Conservation (phyloP, 805 yeast genomes). For the Metschnikowia reukaufii region DNA sequence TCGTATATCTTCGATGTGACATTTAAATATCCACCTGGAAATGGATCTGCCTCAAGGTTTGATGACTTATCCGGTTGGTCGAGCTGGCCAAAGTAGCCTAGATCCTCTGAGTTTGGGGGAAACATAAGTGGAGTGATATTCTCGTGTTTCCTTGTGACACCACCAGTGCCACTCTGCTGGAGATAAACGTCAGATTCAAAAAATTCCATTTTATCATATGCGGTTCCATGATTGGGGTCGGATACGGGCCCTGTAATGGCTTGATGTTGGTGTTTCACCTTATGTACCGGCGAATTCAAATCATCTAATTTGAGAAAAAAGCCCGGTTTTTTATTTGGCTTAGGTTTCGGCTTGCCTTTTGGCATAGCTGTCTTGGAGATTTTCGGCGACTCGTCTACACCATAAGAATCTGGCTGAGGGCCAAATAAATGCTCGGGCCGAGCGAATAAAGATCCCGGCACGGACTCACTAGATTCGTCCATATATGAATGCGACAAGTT, state of each 20-base stretch:
- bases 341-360: constrained; percentile 7
- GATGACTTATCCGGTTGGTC: constrained; percentile 4
- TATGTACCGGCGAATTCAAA: constrained; percentile 16
- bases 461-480: constrained; percentile 6
- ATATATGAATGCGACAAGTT: constrained; percentile 13
- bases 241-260: constrained; percentile 21
- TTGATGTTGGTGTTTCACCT: constrained; percentile 14
- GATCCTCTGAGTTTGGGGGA: constrained; percentile 18
- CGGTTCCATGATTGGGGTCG: constrained; percentile 8
- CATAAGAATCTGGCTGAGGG: neutral
- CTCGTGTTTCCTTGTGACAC: constrained; percentile 10
- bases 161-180: constrained; percentile 11
- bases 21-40: constrained; percentile 12
- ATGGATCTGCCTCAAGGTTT: neutral
- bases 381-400: neutral
- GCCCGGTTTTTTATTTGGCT: constrained; percentile 23
- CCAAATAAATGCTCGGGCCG: constrained; percentile 1
- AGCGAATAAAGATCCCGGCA: constrained; percentile 3
- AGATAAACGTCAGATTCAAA: constrained; percentile 11
- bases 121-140: constrained; percentile 19
- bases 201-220: constrained; percentile 5
- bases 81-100: constrained; percentile 19
- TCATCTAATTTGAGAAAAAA: constrained; percentile 29
- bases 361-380: neutral
- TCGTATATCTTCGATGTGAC: constrained; percentile 8